Evolutionary conservation across 2,329 filamentous ascomycete genomes (phyloP).

Genomic region (Trichoderma semiorbis): DNA sequence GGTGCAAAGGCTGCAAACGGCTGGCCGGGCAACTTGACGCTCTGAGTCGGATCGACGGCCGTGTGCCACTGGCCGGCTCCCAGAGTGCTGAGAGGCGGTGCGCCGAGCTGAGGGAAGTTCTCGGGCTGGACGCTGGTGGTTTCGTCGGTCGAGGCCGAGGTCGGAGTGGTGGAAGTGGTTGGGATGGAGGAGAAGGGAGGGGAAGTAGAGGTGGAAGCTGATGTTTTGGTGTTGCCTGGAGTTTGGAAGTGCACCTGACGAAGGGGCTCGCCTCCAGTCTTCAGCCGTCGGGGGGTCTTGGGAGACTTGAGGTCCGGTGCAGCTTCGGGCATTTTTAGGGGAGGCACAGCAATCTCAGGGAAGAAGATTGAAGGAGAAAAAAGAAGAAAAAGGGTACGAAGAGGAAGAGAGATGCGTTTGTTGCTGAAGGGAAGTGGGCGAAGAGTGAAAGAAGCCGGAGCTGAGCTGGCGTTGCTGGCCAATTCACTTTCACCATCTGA

Average conservation of each 20-base stretch:
- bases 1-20: constrained; percentile 21
- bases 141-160: not conserved
- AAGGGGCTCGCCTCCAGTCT: constrained; percentile 26
- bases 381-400: not conserved
- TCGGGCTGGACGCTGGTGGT: constrained; percentile 22
- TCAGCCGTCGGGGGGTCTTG: constrained; percentile 29
- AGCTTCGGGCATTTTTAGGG: constrained; percentile 27
- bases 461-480: not conserved
- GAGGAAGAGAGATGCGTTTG: not conserved
- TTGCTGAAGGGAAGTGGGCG: not conserved
- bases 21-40: constrained; percentile 27
- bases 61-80: constrained; percentile 32
- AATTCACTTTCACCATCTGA: not conserved
- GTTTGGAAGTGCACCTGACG: constrained; percentile 35
- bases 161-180: not conserved
- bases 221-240: constrained; percentile 6
- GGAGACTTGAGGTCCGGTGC: constrained; percentile 28
- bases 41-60: constrained; percentile 34
- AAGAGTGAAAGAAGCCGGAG: not conserved
- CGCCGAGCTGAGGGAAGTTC: constrained; percentile 31
- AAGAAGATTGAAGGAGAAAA: not conserved
- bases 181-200: not conserved
- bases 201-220: constrained; percentile 3
- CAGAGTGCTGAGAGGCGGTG: constrained; percentile 21
- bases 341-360: not conserved